Base-by-base conservation (phyloP, 345 rosid species). In the Populus davidiana region DNA sequence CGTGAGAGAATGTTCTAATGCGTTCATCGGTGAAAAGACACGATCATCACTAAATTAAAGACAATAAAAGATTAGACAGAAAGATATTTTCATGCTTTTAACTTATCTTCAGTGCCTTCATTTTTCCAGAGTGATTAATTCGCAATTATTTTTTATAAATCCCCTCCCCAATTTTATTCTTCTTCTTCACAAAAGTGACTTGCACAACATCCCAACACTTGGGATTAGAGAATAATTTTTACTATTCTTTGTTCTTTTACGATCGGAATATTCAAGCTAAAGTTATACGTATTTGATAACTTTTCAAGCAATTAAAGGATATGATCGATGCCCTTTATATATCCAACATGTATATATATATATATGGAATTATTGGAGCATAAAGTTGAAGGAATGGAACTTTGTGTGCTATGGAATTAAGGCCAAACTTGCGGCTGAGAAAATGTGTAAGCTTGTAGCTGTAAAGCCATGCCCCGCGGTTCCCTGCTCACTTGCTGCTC, bases 231-330 rank as follows among this genome's bases (percentile, higher is more conserved):
- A 39, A 39, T 8, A 4, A 33, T 33, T 4, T 33, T 33, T 33
- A 33, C 4, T 38, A 38, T 38, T 43, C 3, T 43, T 43, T 11
- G 3, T 43, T 43, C 2, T 2, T 0, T 43, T 20, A 54, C 20
- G 25, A 54, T 54, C 61, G 18, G 23, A 54, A 54, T 54, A 54
- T 21, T 8, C 25, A 6, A 20, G 25, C 20, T 21, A 21, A 54
- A 54, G 61, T 6, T 52, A 8, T 10, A 52, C 8, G 17, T 50
- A 21, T 2, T 43, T 33, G 65, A n/a, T 74, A 5, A 18, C 77
- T 74, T 74, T 29, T 29, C 33, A 35, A 21, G 44, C 77, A 74
- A 65, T 64, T 64, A 65, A 74, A 64, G 77, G 77, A 65, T 47
- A 21, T 1, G 59, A 31, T 31, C 27, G 33, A 6, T 41, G 25